Percentiles rank a stretch among this genome's conserved stretches.
These are phyloP conservation scores for Scheffersomyces ergatensis DNA, from an alignment of 805 yeast genomes.

Conservation along the genomic window DNA sequence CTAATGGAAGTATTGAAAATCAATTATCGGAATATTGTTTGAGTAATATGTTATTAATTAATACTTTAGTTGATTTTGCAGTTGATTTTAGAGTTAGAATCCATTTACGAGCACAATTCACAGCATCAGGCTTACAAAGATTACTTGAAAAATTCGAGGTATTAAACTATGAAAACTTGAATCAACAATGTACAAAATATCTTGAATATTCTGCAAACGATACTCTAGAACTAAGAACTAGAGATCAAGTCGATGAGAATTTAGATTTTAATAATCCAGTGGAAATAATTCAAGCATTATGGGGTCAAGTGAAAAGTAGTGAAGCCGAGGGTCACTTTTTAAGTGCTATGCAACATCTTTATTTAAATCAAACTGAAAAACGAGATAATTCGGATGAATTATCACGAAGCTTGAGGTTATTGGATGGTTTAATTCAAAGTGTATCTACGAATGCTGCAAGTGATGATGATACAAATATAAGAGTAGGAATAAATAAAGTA, in stretches of 20 bases:
- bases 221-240: constrained; percentile 40
- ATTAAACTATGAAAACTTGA: constrained; percentile 56
- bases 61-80: constrained; percentile 56
- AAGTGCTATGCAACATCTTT: constrained; percentile 66
- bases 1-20: constrained; percentile 54
- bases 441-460: constrained; percentile 53
- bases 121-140: constrained; percentile 53
- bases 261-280: constrained; percentile 70
- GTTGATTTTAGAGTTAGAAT: constrained; percentile 45
- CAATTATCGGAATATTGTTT: constrained; percentile 69
- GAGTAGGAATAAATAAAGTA: constrained; percentile 72
- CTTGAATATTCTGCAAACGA: constrained; percentile 56
- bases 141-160: constrained; percentile 51
- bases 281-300: constrained; percentile 58
- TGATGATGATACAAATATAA: constrained; percentile 51
- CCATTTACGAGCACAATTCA: constrained; percentile 58
- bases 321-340: constrained; percentile 58
- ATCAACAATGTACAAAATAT: constrained; percentile 65
- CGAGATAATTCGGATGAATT: constrained; percentile 43
- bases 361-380: constrained; percentile 53
- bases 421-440: constrained; percentile 65
- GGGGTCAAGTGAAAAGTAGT: constrained; percentile 56
- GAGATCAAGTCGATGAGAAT: constrained; percentile 34
- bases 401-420: constrained; percentile 54
- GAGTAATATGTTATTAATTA: constrained; percentile 67